Evolutionary conservation across 2,329 filamentous ascomycete species (phyloP), one percentile per base, ranked within the genome.

Genomic region (Aspergillus texensis): DNA sequence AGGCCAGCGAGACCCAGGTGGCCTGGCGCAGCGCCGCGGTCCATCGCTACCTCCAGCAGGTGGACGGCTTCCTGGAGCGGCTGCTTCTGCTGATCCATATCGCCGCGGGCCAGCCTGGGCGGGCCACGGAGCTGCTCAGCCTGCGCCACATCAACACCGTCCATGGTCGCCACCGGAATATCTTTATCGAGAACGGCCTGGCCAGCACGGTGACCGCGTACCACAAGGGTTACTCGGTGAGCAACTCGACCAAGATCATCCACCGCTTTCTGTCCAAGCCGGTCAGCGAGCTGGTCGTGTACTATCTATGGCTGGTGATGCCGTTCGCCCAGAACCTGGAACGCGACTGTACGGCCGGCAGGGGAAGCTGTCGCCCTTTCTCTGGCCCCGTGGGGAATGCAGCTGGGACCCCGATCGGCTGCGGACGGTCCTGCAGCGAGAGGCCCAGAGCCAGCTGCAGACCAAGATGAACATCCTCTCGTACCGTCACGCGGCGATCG

Each of bases 181-280:
- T 65, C n/a, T 62, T 64, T 45, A 65, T 67, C 19, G 28, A 67
- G n/a, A 26, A 67, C 41, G 39, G 61, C 4, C 48, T 65, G 16
- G 56, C 65, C 1, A 55, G 30, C 16, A 54, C 50, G 0, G 62
- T 65, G 1, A 67, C 57, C 1, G 30, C 9, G 3, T 68, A 67
- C 24, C 21, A 68, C 26, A 68, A 68, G 55, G 54, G 64, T 4
- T 68, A 58, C 57, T 60, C 26, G 0, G 43, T 55, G 1, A 62
- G 45, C 16, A 61, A 62, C 14, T 32, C 36, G 4, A 45, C 52
- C 0, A 64, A 65, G 63, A 60, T 67, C 14, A 65, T 67, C 53
- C 34, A 66, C 41, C 36, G 57, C 3, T 66, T 64, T 43, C 34
- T 66, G 12, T 55, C 60, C 1, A 43, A 53, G 53, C 26, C 46